These are phyloP conservation scores for Colletotrichum salicis DNA, from an alignment of 2,329 filamentous ascomycete genomes.

Conservation along the genomic window DNA sequence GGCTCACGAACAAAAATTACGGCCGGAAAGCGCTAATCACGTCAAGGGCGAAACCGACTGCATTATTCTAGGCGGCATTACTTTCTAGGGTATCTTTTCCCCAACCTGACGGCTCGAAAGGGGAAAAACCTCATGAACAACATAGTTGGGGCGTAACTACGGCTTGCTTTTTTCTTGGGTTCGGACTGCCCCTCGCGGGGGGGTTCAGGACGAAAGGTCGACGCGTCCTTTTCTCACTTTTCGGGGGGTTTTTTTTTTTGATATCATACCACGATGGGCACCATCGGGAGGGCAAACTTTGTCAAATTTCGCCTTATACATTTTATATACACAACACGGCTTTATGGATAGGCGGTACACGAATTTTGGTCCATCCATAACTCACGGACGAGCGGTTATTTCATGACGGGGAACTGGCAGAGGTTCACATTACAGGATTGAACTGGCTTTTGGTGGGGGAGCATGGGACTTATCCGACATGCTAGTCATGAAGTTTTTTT, in stretches of 20 bases:
- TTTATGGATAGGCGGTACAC: background rate
- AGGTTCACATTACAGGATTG: background rate
- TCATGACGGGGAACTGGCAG: background rate
- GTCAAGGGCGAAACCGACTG: background rate
- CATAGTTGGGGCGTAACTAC: constrained; percentile 8
- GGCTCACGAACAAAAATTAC: constrained; percentile 20
- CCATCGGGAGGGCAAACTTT: background rate
- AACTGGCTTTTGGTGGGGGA: background rate
- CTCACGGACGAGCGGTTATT: background rate
- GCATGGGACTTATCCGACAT: background rate
- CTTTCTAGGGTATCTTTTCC: background rate
- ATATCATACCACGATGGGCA: constrained; percentile 4
- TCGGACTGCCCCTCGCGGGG: constrained; percentile 22
- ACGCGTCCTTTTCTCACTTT: background rate
- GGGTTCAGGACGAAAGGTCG: constrained; percentile 23
- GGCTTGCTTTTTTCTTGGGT: background rate
- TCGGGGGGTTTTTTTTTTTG: background rate
- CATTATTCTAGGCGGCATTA: constrained; percentile 6
- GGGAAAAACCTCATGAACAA: constrained; percentile 2
- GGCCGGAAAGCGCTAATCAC: constrained; percentile 2
- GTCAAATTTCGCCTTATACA: background rate
- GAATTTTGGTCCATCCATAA: background rate
- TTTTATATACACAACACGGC: background rate
- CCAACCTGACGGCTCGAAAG: background rate
- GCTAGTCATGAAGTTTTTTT: background rate